Evolutionary conservation across 768 basidiomycete genomes (phyloP).

Genomic region (Glaciozyma antarctica): DNA sequence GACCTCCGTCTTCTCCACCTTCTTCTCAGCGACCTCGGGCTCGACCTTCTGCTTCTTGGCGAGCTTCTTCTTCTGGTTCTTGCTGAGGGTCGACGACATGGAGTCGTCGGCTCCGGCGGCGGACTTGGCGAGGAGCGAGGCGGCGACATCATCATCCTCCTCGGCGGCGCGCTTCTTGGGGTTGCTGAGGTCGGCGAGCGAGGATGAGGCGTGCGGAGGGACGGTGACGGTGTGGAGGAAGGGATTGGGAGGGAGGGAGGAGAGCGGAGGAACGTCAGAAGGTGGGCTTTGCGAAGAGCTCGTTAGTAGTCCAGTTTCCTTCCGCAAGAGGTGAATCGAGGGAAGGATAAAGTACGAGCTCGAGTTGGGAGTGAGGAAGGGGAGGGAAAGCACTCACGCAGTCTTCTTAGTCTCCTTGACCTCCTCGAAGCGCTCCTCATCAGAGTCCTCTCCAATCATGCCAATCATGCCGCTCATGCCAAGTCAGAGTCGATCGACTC

Average conservation of each 20-base stretch:
- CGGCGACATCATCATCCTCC: slow-evolving; percentile 18
- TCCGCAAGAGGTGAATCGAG: slow-evolving; percentile 2
- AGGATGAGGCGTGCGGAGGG: background rate
- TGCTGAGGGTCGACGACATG: slow-evolving; percentile 21
- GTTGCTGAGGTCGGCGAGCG: background rate
- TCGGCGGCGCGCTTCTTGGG: slow-evolving; percentile 30
- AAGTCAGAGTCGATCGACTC: slow-evolving; percentile 35
- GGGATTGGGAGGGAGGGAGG: background rate
- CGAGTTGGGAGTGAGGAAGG: slow-evolving; percentile 34
- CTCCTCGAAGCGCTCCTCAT: slow-evolving; percentile 43
- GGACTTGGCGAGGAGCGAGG: slow-evolving; percentile 20
- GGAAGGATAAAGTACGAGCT: slow-evolving; percentile 40
- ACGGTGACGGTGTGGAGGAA: background rate
- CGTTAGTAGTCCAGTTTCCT: slow-evolving; percentile 3
- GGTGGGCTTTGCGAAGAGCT: background rate
- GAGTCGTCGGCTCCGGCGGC: slow-evolving; percentile 20
- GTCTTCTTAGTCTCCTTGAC: slow-evolving; percentile 41
- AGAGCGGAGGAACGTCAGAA: background rate
- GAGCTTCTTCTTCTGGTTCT: slow-evolving; percentile 46
- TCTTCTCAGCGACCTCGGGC: slow-evolving; percentile 37
- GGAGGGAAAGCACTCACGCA: slow-evolving; percentile 7
- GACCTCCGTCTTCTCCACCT: slow-evolving; percentile 39
- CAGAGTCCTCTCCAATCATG: slow-evolving; percentile 38
- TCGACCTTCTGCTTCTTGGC: slow-evolving; percentile 33
- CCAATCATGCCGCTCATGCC: slow-evolving; percentile 18